These are phyloP conservation scores for Podaxis pistillaris DNA, from an alignment of 768 basidiomycete genomes.

Conservation along the genomic window DNA sequence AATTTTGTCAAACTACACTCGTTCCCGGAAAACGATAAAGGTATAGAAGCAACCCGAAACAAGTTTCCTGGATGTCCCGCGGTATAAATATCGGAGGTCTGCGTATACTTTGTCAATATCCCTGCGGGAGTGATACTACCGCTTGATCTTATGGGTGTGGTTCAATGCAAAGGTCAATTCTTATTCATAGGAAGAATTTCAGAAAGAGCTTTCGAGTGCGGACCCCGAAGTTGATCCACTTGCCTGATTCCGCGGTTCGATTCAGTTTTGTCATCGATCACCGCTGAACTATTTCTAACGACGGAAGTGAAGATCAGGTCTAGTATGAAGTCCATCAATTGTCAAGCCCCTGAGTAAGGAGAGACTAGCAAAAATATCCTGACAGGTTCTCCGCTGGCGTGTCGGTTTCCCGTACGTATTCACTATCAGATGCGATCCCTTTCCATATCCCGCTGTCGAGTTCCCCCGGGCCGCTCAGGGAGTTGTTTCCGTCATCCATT, in stretches of 20 bases:
- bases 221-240: slow-evolving; percentile 47
- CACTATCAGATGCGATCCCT: slow-evolving; percentile 49
- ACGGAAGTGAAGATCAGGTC: slow-evolving; percentile 33
- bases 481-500: slow-evolving; percentile 33
- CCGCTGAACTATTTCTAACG: slow-evolving; percentile 46
- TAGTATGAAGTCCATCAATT: slow-evolving; percentile 40
- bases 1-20: slow-evolving; percentile 34
- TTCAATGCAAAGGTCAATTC: slow-evolving; percentile 23
- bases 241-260: slow-evolving; percentile 40
- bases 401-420: slow-evolving; percentile 39
- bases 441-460: slow-evolving; percentile 57
- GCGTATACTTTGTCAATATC: slow-evolving; percentile 32
- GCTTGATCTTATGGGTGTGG: slow-evolving; percentile 32
- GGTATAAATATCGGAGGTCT: slow-evolving; percentile 31
- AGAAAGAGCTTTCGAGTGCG: slow-evolving; percentile 27
- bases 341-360: slow-evolving; percentile 28
- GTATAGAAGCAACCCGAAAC: slow-evolving; percentile 34
- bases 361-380: background rate
- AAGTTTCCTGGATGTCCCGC: slow-evolving; percentile 29
- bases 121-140: slow-evolving; percentile 31
- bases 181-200: background rate
- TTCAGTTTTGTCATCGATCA: slow-evolving; percentile 48
- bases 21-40: slow-evolving; percentile 28
- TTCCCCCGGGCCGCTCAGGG: slow-evolving; percentile 40
- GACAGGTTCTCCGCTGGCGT: background rate